Conservation (phyloP, 352 stramenopile species). For the Thalassiosira ordinaria region DNA sequence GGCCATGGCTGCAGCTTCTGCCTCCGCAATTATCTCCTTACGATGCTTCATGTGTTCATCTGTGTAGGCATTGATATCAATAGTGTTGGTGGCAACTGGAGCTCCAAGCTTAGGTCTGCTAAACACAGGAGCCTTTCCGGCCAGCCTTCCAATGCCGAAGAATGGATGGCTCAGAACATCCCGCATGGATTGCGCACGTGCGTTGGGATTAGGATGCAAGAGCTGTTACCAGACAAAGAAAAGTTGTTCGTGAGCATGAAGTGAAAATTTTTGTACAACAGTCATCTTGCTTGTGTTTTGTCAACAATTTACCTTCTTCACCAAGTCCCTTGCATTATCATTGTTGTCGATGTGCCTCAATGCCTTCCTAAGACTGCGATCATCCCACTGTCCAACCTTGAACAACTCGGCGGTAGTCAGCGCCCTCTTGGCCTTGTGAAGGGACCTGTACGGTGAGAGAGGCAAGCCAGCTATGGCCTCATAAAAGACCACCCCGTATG, state of each 20-base stretch:
- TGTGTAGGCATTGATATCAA: conserved; percentile 46
- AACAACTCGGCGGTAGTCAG: conserved; percentile 77
- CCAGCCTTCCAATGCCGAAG: conserved; percentile 63
- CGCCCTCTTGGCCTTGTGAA: conserved; percentile 77
- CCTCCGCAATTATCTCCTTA: conserved; percentile 21
- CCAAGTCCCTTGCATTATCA: conserved; percentile 65
- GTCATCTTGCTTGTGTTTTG: too few species aligned
- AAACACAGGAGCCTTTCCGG: conserved; percentile 34
- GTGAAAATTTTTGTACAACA: too few species aligned
- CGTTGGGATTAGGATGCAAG: conserved; percentile 77
- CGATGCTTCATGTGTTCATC: conserved; percentile 32
- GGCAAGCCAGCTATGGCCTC: conserved; percentile 81
- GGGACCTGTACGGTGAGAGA: conserved; percentile 76
- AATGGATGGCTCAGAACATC: conserved; percentile 82
- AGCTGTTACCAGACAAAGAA: conserved; percentile 36
- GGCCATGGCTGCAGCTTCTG: conserved; percentile 8
- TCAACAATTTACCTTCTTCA: conserved; percentile 59
- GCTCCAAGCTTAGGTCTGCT: conserved; percentile 27
- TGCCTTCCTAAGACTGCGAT: conserved; percentile 78
- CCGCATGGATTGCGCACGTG: conserved; percentile 77
- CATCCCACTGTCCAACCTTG: conserved; percentile 86
- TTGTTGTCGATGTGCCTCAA: conserved; percentile 68
- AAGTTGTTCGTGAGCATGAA: too few species aligned
- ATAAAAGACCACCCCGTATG: conserved; percentile 82
- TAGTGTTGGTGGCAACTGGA: conserved; percentile 17